Evolutionary conservation across 163 green algal species (phyloP).

Genomic region (Scenedesmus sp.): DNA sequence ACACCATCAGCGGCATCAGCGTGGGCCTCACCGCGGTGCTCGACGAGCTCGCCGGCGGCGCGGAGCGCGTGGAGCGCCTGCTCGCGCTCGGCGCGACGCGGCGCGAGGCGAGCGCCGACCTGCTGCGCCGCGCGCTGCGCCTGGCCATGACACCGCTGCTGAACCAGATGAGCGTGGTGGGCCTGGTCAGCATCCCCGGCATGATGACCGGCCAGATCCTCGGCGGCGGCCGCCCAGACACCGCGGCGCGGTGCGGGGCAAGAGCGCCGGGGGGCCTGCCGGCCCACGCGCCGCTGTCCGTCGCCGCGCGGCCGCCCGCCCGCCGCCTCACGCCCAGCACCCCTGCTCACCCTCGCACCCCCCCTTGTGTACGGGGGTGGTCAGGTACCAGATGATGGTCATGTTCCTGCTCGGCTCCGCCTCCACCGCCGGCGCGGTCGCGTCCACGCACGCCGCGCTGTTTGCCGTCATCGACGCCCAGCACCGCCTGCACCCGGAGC

Average conservation of each 20-base stretch:
- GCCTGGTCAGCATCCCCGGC: constrained; percentile 80
- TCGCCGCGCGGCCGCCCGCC: too few species aligned
- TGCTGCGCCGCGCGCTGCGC: constrained; percentile 54
- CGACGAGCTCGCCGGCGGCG: constrained; percentile 76
- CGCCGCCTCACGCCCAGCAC: background rate
- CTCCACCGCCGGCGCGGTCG: constrained; percentile 55
- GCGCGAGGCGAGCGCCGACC: constrained; percentile 69
- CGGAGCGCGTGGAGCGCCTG: constrained; percentile 77
- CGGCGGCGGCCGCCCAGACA: constrained; percentile 70
- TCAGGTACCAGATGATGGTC: constrained; percentile 84
- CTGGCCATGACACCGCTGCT: constrained; percentile 82
- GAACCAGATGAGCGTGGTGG: constrained; percentile 89
- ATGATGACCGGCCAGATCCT: constrained; percentile 96
- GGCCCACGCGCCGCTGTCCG: background rate
- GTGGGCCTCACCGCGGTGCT: constrained; percentile 79
- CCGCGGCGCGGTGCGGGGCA: constrained; percentile 47
- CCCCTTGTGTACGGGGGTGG: background rate
- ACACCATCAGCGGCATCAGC: constrained; percentile 79
- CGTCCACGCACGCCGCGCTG: constrained; percentile 50
- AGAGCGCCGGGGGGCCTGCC: background rate
- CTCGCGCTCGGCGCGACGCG: constrained; percentile 79
- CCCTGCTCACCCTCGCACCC: background rate
- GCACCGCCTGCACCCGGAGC: constrained; percentile 22
- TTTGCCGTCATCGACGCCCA: constrained; percentile 17
- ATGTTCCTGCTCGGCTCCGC: constrained; percentile 80